These are phyloP conservation scores for Diutina neorugosa DNA, from an alignment of 1,139 yeast species.

Conservation along the genomic window DNA sequence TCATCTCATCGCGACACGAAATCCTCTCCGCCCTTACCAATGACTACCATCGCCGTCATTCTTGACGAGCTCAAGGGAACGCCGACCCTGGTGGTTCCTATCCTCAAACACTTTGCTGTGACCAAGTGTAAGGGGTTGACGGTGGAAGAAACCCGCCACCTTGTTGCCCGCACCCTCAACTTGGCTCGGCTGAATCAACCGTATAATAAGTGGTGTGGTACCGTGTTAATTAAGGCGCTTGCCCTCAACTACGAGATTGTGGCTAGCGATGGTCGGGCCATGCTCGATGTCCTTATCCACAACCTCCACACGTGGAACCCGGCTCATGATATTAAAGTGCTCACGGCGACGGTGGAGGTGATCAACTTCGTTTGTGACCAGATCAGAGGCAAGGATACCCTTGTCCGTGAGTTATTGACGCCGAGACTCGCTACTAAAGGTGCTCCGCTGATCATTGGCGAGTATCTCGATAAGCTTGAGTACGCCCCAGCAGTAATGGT, in stretches of 20 bases:
- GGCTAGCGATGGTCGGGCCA: not conserved
- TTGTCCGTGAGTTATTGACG: not conserved
- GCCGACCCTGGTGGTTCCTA: not conserved
- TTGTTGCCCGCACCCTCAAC: not conserved
- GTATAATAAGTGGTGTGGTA: not conserved
- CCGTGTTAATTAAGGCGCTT: not conserved
- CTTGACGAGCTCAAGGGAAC: slow-evolving; percentile 1
- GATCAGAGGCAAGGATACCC: not conserved
- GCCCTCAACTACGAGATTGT: not conserved
- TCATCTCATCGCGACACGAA: slow-evolving; percentile 1
- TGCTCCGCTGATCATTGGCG: not conserved
- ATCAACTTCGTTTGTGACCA: not conserved
- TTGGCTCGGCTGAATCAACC: not conserved
- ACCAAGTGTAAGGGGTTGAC: not conserved
- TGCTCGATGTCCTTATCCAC: not conserved
- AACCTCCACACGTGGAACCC: slow-evolving; percentile 1
- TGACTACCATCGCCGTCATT: not conserved
- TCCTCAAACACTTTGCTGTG: not conserved
- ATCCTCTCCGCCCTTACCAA: not conserved
- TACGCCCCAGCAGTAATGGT: not conserved
- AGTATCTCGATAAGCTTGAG: not conserved
- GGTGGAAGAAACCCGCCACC: not conserved
- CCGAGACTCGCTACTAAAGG: not conserved
- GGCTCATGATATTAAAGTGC: not conserved
- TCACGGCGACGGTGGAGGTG: not conserved